These are phyloP conservation scores for Clonostachys sp. DNA, from an alignment of 2,329 filamentous ascomycete genomes.

Conservation along the genomic window DNA sequence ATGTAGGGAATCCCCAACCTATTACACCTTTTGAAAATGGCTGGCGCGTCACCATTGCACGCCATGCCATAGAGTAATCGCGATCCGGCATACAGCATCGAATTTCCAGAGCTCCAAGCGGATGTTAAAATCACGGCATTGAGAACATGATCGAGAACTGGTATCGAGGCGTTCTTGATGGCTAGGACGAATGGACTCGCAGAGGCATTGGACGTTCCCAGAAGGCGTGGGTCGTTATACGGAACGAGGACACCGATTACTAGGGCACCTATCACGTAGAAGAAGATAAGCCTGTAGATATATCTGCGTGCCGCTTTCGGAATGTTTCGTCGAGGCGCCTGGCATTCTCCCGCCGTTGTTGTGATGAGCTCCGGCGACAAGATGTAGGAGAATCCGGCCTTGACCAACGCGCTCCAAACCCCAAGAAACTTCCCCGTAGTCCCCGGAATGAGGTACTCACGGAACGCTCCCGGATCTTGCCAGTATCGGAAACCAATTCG, in stretches of 20 bases:
- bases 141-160: slow-evolving; percentile 58
- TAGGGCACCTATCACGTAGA: slow-evolving; percentile 41
- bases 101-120: slow-evolving; percentile 49
- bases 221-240: slow-evolving; percentile 19
- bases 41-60: slow-evolving; percentile 45
- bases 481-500: slow-evolving; percentile 63
- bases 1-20: slow-evolving; percentile 14
- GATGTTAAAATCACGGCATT: slow-evolving; percentile 49
- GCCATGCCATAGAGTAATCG: slow-evolving; percentile 53
- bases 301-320: slow-evolving; percentile 45
- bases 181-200: slow-evolving; percentile 61
- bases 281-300: slow-evolving; percentile 46
- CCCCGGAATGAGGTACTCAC: slow-evolving; percentile 53
- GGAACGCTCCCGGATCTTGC: slow-evolving; percentile 62
- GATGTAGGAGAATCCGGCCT: too few relatives aligned
- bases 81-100: slow-evolving; percentile 52
- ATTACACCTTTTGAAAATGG: slow-evolving; percentile 10
- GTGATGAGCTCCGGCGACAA: too few relatives aligned
- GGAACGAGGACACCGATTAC: slow-evolving; percentile 23
- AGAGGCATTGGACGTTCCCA: slow-evolving; percentile 20
- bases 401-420: slow-evolving; percentile 31
- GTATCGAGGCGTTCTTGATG: slow-evolving; percentile 55
- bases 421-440: slow-evolving; percentile 63
- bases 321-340: slow-evolving; percentile 38
- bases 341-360: slow-evolving; percentile 40